Evolutionary conservation across 2,329 filamentous ascomycete species (phyloP).

Genomic region (Xylaria sp.): DNA sequence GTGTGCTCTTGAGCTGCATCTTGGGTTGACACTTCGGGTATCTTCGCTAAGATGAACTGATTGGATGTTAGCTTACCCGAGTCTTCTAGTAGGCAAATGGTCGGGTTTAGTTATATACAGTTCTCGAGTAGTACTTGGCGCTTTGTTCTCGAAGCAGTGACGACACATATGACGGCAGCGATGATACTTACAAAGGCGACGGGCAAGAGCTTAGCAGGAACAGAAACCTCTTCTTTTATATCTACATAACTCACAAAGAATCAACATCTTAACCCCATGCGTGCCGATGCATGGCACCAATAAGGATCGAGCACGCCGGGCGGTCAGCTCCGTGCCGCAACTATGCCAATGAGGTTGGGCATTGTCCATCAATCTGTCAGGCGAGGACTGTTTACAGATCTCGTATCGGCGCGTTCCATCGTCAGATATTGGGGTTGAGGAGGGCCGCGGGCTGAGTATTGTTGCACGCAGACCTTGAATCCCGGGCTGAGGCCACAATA

Average conservation of each 20-base stretch:
- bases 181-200: conserved; percentile 9
- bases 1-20: conserved; percentile 42
- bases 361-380: conserved; percentile 5
- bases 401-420: conserved; percentile 20
- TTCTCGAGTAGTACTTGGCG: neutral
- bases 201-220: neutral
- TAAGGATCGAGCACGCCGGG: conserved; percentile 3
- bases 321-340: neutral
- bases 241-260: conserved; percentile 8
- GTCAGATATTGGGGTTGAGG: conserved; percentile 9
- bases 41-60: neutral
- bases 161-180: conserved; percentile 5
- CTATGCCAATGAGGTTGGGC: conserved; percentile 12
- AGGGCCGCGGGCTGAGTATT: neutral
- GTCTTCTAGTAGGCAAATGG: neutral
- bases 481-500: neutral
- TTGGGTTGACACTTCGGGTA: conserved; percentile 21
- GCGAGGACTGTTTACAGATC: neutral
- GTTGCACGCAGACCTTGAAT: neutral
- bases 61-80: neutral
- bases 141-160: neutral
- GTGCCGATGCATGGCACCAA: neutral
- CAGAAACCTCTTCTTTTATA: conserved; percentile 1
- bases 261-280: neutral
- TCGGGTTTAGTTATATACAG: conserved; percentile 4